phyloP scores from a whole-genome alignment of 768 basidiomycete species.

The Lentinula raphanica region DNA sequence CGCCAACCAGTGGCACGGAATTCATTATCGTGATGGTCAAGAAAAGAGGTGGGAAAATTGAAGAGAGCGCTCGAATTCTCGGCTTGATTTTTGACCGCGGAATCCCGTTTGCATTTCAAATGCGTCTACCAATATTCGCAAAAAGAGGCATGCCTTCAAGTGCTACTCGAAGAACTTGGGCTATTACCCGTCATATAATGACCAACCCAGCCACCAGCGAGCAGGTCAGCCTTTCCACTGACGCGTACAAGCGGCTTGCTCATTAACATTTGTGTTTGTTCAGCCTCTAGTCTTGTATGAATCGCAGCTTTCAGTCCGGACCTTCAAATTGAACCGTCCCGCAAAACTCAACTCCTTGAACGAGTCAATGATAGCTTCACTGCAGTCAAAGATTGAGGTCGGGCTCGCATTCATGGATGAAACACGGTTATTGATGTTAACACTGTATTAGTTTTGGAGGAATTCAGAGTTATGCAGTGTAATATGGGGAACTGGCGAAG shows the following conservation, averaged over 20 bases:
- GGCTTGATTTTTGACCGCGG: not conserved
- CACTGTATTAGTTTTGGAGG: slow-evolving; percentile 59
- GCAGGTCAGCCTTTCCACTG: slow-evolving; percentile 4
- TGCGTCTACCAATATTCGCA: slow-evolving; percentile 26
- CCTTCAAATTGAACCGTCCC: slow-evolving; percentile 76
- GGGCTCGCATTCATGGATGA: not conserved
- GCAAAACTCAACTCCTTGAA: slow-evolving; percentile 80
- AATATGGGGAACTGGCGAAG: slow-evolving; percentile 67
- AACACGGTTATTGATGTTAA: not conserved
- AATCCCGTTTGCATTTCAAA: too few species aligned
- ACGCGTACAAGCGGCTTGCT: slow-evolving; percentile 9
- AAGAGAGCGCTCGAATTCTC: not conserved
- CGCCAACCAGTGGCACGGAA: slow-evolving; percentile 35
- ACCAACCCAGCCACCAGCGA: slow-evolving; percentile 25
- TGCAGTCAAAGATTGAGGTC: slow-evolving; percentile 76
- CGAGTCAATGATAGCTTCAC: slow-evolving; percentile 64
- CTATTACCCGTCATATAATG: slow-evolving; percentile 46
- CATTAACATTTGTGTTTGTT: slow-evolving; percentile 11
- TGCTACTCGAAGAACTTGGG: slow-evolving; percentile 36
- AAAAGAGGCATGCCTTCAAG: slow-evolving; percentile 38
- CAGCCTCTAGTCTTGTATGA: slow-evolving; percentile 63
- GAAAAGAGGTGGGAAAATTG: not conserved
- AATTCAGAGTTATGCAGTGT: slow-evolving; percentile 63
- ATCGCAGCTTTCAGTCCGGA: slow-evolving; percentile 56
- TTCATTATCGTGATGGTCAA: slow-evolving; percentile 17